These are phyloP conservation scores for Brassica juncea DNA, from an alignment of 345 rosid genomes.

Conservation along the genomic window DNA sequence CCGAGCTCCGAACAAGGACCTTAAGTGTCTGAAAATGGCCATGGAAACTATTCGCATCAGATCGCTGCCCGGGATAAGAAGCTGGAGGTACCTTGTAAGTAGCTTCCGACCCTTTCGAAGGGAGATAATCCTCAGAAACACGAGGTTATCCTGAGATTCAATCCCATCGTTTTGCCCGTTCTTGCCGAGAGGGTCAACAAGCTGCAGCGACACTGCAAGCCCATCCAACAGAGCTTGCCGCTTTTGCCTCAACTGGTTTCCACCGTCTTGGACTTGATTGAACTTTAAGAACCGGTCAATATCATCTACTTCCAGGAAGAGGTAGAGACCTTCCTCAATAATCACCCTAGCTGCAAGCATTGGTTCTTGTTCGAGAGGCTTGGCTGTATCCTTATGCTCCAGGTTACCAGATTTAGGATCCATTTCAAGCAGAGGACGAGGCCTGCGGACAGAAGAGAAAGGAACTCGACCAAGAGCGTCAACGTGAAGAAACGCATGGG, in stretches of 20 bases:
- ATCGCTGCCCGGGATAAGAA: slow-evolving; percentile 62
- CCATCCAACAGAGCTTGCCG: slow-evolving; percentile 74
- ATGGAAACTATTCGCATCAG: slow-evolving; percentile 80
- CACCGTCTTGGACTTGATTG: slow-evolving; percentile 80
- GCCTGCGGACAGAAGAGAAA: slow-evolving; percentile 94
- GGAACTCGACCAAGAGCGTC: slow-evolving; percentile 97
- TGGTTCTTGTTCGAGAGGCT: slow-evolving; percentile 90
- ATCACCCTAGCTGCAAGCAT: slow-evolving; percentile 95
- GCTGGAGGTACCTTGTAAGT: slow-evolving; percentile 77
- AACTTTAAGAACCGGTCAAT: slow-evolving; percentile 79
- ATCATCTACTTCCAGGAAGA: slow-evolving; percentile 87
- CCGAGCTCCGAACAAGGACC: slow-evolving; percentile 73
- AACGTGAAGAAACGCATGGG: slow-evolving; percentile 91
- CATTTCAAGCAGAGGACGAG: slow-evolving; percentile 96
- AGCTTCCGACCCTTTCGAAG: slow-evolving; percentile 87
- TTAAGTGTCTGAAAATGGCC: slow-evolving; percentile 85
- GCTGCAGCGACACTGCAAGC: slow-evolving; percentile 73
- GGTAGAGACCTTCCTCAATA: slow-evolving; percentile 86
- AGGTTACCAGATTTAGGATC: slow-evolving; percentile 53
- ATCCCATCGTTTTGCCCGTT: slow-evolving; percentile 48
- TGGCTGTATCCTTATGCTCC: slow-evolving; percentile 62
- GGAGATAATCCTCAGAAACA: slow-evolving; percentile 69
- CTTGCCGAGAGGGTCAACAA: slow-evolving; percentile 81
- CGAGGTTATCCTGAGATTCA: slow-evolving; percentile 63
- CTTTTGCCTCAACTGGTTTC: slow-evolving; percentile 63